Conservation (phyloP, 2,329 filamentous ascomycete species). For the Fusarium palustre region DNA sequence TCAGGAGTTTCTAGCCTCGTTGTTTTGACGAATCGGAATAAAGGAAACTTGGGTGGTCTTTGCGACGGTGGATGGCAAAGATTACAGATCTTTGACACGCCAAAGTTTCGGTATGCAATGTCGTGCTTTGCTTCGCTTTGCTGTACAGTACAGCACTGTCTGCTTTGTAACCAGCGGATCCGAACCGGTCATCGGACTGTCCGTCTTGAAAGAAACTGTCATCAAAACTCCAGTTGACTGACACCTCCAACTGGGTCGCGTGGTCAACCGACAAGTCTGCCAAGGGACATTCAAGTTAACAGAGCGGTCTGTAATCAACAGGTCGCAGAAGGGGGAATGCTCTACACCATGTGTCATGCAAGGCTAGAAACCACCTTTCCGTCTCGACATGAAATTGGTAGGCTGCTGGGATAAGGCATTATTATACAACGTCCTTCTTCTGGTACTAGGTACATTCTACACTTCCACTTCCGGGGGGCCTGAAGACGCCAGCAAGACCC, state of each 20-base stretch:
- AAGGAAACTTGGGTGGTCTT: not conserved
- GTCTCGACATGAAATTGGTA: slow-evolving; percentile 25
- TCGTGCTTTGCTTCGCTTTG: not conserved
- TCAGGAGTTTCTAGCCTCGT: slow-evolving; percentile 35
- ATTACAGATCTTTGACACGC: slow-evolving; percentile 22
- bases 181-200: slow-evolving; percentile 19
- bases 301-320: slow-evolving; percentile 18
- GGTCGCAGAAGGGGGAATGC: slow-evolving; percentile 22
- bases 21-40: slow-evolving; percentile 36
- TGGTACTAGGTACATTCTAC: slow-evolving; percentile 24
- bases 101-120: slow-evolving; percentile 8
- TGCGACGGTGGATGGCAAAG: slow-evolving; percentile 26
- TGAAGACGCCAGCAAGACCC: slow-evolving; percentile 27
- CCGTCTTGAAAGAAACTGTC: slow-evolving; percentile 22
- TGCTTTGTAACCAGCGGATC: slow-evolving; percentile 19
- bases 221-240: not conserved
- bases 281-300: not conserved
- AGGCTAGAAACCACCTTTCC: slow-evolving; percentile 17
- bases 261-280: slow-evolving; percentile 1
- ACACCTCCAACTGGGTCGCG: slow-evolving; percentile 10
- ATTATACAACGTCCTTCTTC: slow-evolving; percentile 9
- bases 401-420: slow-evolving; percentile 28
- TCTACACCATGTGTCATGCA: slow-evolving; percentile 23
- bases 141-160: slow-evolving; percentile 9
- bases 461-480: slow-evolving; percentile 32